Conservation (phyloP, 2,329 filamentous ascomycete species). For the Aspergillus uvarum region DNA sequence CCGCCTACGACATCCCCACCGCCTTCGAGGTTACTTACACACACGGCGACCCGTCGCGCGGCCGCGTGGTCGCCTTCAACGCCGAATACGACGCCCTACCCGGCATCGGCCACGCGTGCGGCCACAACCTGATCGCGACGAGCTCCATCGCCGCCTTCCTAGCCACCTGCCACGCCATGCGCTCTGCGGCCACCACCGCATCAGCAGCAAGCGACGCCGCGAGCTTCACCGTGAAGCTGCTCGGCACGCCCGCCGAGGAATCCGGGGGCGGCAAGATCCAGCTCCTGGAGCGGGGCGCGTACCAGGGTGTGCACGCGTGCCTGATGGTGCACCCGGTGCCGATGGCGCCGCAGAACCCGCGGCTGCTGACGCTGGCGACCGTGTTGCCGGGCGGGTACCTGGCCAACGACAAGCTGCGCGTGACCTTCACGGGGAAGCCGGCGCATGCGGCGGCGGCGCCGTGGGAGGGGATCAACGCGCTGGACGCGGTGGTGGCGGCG, state of each 20-base stretch:
- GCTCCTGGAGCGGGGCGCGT: slow-evolving; percentile 45
- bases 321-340: slow-evolving; percentile 43
- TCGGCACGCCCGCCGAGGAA: slow-evolving; percentile 40
- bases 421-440: slow-evolving; percentile 50
- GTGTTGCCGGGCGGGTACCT: slow-evolving; percentile 28
- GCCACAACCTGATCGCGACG: slow-evolving; percentile 34
- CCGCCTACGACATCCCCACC: slow-evolving; percentile 51
- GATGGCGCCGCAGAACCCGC: slow-evolving; percentile 23
- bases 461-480: slow-evolving; percentile 59
- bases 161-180: slow-evolving; percentile 32
- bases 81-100: slow-evolving; percentile 43
- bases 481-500: slow-evolving; percentile 55
- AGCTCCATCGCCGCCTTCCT: slow-evolving; percentile 39
- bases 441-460: slow-evolving; percentile 57
- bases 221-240: slow-evolving; percentile 33
- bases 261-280: slow-evolving; percentile 38
- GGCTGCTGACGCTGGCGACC: slow-evolving; percentile 24
- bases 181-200: background rate
- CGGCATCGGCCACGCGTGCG: slow-evolving; percentile 38
- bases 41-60: slow-evolving; percentile 18
- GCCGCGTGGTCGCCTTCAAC: slow-evolving; percentile 33
- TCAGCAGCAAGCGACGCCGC: background rate
- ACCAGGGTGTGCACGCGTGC: slow-evolving; percentile 37
- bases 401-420: slow-evolving; percentile 32
- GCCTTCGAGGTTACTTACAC: slow-evolving; percentile 48